phyloP scores from a whole-genome alignment of 2,329 filamentous ascomycete species.

The Neoscytalidium dimidiatum region DNA sequence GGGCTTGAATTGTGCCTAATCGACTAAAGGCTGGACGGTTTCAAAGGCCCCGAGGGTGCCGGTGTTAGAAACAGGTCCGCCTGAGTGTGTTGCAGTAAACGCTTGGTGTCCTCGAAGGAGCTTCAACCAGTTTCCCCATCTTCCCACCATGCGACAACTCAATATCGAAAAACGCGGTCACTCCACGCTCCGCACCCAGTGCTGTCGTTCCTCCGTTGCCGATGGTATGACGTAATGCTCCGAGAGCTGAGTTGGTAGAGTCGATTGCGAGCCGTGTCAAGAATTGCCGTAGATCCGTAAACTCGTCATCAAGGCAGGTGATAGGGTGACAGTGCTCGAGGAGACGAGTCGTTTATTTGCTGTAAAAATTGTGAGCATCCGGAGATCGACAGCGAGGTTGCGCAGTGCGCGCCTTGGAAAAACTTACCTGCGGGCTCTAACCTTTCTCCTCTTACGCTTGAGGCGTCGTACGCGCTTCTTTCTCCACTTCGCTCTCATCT shows the following conservation, averaged over 20 bases:
- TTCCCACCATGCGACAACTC: constrained; percentile 3
- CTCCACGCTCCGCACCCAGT: not conserved
- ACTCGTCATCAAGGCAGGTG: constrained; percentile 26
- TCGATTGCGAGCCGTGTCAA: constrained; percentile 3
- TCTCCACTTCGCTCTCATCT: constrained; percentile 98
- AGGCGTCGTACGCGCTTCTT: constrained; percentile 99
- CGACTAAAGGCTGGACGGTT: constrained; percentile 6
- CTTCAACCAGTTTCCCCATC: constrained; percentile 20
- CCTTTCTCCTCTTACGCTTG: constrained; percentile 99
- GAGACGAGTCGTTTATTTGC: constrained; percentile 53
- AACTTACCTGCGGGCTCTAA: constrained; percentile 91
- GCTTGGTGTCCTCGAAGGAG: constrained; percentile 14
- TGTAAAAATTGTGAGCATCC: constrained; percentile 27
- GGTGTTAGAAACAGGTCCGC: constrained; percentile 20
- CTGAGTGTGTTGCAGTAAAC: constrained; percentile 8
- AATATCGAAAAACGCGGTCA: not conserved
- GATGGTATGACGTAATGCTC: constrained; percentile 20
- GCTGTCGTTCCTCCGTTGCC: constrained; percentile 14
- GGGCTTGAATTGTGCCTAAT: constrained; percentile 19
- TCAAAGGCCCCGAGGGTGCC: constrained; percentile 17
- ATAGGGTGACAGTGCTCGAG: constrained; percentile 32
- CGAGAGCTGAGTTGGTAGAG: constrained; percentile 1
- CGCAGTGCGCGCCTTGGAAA: not conserved
- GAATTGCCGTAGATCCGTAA: not conserved
- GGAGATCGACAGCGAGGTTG: not conserved